These are phyloP conservation scores for Suhomyces ambrosiae DNA, from an alignment of 1,139 yeast species.

Conservation along the genomic window DNA sequence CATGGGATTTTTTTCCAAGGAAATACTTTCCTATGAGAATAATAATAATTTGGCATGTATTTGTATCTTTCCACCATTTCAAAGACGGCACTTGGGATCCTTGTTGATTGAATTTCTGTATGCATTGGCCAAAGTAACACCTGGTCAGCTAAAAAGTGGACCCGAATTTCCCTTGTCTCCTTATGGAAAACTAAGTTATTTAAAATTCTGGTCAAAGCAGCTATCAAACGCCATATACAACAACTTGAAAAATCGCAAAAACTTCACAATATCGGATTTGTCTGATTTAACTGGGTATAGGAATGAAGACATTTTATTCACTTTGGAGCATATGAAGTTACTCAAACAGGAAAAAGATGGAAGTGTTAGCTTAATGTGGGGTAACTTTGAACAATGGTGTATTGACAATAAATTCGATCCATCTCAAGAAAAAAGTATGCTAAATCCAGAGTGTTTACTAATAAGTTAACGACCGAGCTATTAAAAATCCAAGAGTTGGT, in stretches of 20 bases:
- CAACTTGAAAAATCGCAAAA: constrained; percentile 16
- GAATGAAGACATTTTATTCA: constrained; percentile 63
- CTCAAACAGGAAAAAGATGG: constrained; percentile 27
- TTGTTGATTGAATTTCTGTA: constrained; percentile 83
- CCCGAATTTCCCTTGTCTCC: constrained; percentile 92
- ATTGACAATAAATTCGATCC: constrained; percentile 26
- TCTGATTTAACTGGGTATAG: constrained; percentile 69
- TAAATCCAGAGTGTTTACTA: constrained; percentile 33
- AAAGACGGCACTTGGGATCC: constrained; percentile 74
- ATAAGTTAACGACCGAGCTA: constrained; percentile 20
- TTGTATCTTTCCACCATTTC: constrained; percentile 89
- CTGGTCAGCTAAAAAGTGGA: constrained; percentile 64
- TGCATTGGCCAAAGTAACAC: constrained; percentile 55
- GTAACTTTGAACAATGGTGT: constrained; percentile 36
- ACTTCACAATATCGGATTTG: constrained; percentile 52
- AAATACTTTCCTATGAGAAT: constrained; percentile 76
- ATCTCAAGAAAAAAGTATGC: constrained; percentile 24
- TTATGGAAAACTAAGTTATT: constrained; percentile 72
- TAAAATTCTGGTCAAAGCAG: constrained; percentile 72
- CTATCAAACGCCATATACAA: constrained; percentile 26
- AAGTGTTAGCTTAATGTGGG: constrained; percentile 21
- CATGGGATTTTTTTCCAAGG: constrained; percentile 93
- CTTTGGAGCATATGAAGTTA: constrained; percentile 64
- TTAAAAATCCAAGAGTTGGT: no score
- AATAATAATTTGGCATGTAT: constrained; percentile 87